Evolutionary conservation across 2,329 filamentous ascomycete species (phyloP).

Genomic region (Diaporthe sp.): DNA sequence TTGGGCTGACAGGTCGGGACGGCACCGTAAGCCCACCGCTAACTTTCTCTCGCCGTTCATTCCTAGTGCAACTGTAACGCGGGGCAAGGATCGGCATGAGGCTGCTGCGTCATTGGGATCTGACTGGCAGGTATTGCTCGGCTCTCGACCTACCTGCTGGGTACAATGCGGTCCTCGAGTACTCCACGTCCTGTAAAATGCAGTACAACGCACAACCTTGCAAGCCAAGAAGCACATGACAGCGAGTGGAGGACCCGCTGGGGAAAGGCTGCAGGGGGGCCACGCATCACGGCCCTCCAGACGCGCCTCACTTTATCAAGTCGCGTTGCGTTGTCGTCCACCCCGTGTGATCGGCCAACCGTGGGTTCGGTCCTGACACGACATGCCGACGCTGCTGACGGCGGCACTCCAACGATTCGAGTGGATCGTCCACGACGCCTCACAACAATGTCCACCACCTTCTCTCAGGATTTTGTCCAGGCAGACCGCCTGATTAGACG

Average conservation of each 20-base stretch:
- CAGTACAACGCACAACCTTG: constrained; percentile 12
- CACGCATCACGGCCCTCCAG: constrained; percentile 4
- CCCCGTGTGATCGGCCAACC: constrained; percentile 5
- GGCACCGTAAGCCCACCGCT: constrained; percentile 24
- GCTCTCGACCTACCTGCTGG: background rate
- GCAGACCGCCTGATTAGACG: constrained; percentile 54
- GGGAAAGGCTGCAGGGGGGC: constrained; percentile 1
- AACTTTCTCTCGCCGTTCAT: background rate
- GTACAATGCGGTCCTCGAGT: background rate
- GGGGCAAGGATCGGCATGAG: constrained; percentile 31
- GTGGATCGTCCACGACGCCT: constrained; percentile 6
- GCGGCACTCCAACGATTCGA: constrained; percentile 10
- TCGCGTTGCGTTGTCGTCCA: constrained; percentile 22
- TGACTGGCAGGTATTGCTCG: constrained; percentile 8
- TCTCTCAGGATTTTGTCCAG: constrained; percentile 46
- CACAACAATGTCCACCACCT: constrained; percentile 35
- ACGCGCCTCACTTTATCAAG: constrained; percentile 27
- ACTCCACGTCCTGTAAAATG: background rate
- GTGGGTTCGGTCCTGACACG: background rate
- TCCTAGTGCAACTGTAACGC: constrained; percentile 28
- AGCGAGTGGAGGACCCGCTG: constrained; percentile 30
- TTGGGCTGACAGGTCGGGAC: constrained; percentile 7
- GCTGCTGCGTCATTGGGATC: constrained; percentile 38
- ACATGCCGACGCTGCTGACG: constrained; percentile 6
- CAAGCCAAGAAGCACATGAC: constrained; percentile 38